Evolutionary conservation across 2,329 filamentous ascomycete species (phyloP).

Genomic region (Exserohilum rostratum): DNA sequence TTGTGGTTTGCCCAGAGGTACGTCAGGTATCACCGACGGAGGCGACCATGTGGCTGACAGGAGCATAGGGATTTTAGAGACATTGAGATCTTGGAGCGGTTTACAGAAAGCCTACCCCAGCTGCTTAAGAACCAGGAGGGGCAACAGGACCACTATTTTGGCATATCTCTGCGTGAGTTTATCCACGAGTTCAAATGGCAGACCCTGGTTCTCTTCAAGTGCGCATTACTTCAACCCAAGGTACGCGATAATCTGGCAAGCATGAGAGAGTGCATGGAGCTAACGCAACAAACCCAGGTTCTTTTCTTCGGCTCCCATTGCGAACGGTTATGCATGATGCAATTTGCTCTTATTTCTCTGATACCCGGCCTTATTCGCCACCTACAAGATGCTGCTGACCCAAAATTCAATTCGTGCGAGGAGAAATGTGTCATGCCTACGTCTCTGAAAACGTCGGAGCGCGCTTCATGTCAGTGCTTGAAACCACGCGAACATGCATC

Average conservation of each 20-base stretch:
- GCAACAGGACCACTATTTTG: conserved; percentile 85
- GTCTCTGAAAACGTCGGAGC: conserved; percentile 88
- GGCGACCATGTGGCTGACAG: background rate
- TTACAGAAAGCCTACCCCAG: conserved; percentile 81
- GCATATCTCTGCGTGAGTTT: conserved; percentile 83
- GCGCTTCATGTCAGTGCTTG: conserved; percentile 67
- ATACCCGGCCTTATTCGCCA: conserved; percentile 91
- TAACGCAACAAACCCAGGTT: conserved; percentile 68
- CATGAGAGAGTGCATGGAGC: background rate
- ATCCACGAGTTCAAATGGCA: conserved; percentile 95
- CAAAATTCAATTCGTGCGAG: conserved; percentile 85
- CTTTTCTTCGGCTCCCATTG: conserved; percentile 98
- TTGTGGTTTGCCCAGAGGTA: conserved; percentile 94
- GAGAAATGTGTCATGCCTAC: conserved; percentile 76
- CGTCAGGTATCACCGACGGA: conserved; percentile 20
- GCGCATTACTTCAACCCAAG: conserved; percentile 91
- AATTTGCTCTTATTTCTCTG: conserved; percentile 93
- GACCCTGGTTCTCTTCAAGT: conserved; percentile 92
- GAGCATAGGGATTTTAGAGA: conserved; percentile 77
- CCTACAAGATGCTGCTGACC: conserved; percentile 93
- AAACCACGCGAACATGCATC: background rate
- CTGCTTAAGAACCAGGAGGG: conserved; percentile 67
- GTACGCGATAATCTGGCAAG: conserved; percentile 54
- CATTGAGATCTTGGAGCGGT: conserved; percentile 84
- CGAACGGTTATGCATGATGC: conserved; percentile 95